Conservation (phyloP, 1,284 basidiomycete genomes). For the Ustilago cynodontis region DNA sequence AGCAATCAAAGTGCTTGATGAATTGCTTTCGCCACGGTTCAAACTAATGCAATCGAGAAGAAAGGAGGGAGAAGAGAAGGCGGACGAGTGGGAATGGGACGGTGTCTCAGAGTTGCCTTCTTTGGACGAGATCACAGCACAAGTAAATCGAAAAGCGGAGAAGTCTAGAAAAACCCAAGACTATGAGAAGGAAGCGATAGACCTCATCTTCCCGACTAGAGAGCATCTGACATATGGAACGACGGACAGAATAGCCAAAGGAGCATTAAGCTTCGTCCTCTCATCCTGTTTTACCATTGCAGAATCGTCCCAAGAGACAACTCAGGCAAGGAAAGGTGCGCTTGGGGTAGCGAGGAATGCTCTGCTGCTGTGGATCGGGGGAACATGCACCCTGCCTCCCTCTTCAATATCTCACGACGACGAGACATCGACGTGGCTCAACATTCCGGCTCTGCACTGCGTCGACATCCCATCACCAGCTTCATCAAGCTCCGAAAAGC, state of each 20-base stretch:
- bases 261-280: slow-evolving; percentile 42
- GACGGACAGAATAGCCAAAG: slow-evolving; percentile 31
- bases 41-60: neutral
- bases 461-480: neutral
- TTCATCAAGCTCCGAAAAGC: neutral
- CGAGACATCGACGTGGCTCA: neutral
- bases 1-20: slow-evolving; percentile 39
- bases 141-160: neutral
- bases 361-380: slow-evolving; percentile 43
- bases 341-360: slow-evolving; percentile 17
- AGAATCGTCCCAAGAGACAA: slow-evolving; percentile 19
- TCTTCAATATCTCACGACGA: neutral
- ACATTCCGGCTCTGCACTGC: slow-evolving; percentile 3
- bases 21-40: slow-evolving; percentile 49
- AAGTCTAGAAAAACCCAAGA: neutral
- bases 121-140: slow-evolving; percentile 35
- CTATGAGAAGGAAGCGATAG: neutral
- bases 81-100: slow-evolving; percentile 66
- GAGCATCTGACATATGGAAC: slow-evolving; percentile 22
- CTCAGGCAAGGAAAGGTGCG: slow-evolving; percentile 7
- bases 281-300: slow-evolving; percentile 31
- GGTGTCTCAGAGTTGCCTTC: slow-evolving; percentile 62
- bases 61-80: neutral
- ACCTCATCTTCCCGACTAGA: slow-evolving; percentile 22
- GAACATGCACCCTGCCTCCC: slow-evolving; percentile 13